Evolutionary conservation across 805 yeast species (phyloP).

Genomic region (Lipomyces sp.): DNA sequence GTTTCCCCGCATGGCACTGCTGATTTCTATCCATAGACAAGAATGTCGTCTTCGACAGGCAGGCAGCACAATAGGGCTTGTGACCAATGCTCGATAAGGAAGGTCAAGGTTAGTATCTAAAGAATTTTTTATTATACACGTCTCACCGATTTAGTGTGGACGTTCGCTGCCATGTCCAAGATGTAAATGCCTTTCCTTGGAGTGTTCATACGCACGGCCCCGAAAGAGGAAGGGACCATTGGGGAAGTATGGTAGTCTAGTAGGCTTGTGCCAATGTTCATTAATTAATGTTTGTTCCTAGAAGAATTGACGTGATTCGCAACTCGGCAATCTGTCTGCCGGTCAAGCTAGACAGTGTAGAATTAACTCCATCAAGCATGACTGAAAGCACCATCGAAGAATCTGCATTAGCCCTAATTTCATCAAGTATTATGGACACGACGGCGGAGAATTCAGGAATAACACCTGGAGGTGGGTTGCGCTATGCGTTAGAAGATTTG

Average conservation of each 20-base stretch:
- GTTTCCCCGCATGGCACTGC: background rate
- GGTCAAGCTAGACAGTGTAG: background rate
- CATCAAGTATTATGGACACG: background rate
- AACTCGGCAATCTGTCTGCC: background rate
- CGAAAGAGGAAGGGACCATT: background rate
- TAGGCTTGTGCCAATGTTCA: background rate
- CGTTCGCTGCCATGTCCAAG: background rate
- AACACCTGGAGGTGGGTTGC: background rate
- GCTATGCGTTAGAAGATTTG: background rate
- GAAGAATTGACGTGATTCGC: background rate
- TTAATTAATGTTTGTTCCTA: too few species aligned
- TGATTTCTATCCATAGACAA: background rate
- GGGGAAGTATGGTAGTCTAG: background rate
- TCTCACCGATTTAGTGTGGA: background rate
- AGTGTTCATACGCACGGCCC: background rate
- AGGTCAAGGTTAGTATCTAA: background rate
- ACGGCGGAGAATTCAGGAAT: background rate
- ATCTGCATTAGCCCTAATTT: background rate
- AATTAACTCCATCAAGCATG: background rate
- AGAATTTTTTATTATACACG: too few species aligned
- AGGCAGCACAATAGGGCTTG: background rate
- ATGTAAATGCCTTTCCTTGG: background rate
- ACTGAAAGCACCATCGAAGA: background rate
- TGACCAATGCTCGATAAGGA: background rate
- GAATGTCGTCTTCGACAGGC: background rate